Base-by-base conservation (phyloP, 2,329 filamentous ascomycete species). In the Pseudohalonectria lignicola region DNA sequence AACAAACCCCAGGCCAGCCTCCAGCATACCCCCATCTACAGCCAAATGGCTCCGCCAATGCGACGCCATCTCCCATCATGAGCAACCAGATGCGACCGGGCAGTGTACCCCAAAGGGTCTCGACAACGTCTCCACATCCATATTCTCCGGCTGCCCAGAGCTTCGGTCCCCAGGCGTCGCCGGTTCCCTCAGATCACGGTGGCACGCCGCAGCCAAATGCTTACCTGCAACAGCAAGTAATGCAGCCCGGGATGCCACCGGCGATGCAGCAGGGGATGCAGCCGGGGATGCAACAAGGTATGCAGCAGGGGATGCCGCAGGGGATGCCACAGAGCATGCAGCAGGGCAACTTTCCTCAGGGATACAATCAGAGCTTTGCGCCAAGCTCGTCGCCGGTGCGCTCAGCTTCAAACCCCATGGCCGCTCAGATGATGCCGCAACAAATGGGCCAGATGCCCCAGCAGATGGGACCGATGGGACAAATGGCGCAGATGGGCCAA, bases 1-100 rank as follows among this genome's bases (percentile, higher is more conserved):
- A 37, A 45, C 49, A 43, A 74, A 73, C 51, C 64, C 66, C 76
- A 37, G 64, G 66, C 31, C 80, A 82, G 53, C 76, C 78, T 15
- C 77, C 72, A 42, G 76, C 76, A 40, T 94, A 90, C 55, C 78
- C 86, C 44, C 88, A 94, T 62, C 72, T 94, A 39, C 83, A 86
- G 52, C 76, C 82, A 47, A 82, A 84, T 51, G 80, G 81, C 37
- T 87, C 86, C 4, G 73, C 78, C 36, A 92, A 87, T 57, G 82
- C 86, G 43, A 94, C 86, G 29, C 90, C 90, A 10, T 96, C 92
- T 6, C 92, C 92, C 20, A 90, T 93, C 45, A 87, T 95, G 76
- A 76, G 77, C 44, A 87, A 82, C 54, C 88, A 93, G 52, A 67
- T 80, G 55, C 75, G 78, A 44, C 73, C 79, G 25, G 76, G 83